These are phyloP conservation scores for Thalia dealbata DNA, from an alignment of 176 grass and related monocot species.

Conservation along the genomic window DNA sequence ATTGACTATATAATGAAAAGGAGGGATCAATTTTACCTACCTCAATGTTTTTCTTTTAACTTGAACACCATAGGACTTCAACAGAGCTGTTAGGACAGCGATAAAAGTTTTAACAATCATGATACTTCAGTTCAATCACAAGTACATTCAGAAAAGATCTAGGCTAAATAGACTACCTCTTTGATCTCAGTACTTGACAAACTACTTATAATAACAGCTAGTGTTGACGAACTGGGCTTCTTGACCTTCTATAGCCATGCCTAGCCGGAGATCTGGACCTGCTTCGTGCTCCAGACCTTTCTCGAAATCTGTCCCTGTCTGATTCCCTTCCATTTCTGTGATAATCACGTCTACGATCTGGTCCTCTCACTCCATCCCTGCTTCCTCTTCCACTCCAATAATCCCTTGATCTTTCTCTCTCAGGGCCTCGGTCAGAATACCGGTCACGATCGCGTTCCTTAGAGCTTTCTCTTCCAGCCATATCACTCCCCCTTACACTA, in stretches of 20 bases:
- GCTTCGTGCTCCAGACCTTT: conserved; percentile 41
- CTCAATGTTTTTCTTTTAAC: conserved; percentile 66
- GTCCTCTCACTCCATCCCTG: conserved; percentile 32
- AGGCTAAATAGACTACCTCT: conserved; percentile 74
- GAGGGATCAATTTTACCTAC: conserved; percentile 58
- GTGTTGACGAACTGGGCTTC: conserved; percentile 50
- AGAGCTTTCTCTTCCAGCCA: conserved; percentile 17
- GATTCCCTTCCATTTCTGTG: conserved; percentile 68
- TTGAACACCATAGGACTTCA: conserved; percentile 50
- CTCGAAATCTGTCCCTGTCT: conserved; percentile 43
- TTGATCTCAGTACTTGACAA: conserved; percentile 45
- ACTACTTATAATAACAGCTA: conserved; percentile 50
- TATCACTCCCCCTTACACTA: conserved; percentile 31
- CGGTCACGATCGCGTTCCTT: conserved; percentile 11
- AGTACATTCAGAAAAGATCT: conserved; percentile 38
- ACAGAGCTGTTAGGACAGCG: conserved; percentile 71
- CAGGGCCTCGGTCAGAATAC: conserved; percentile 34
- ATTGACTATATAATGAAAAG: conserved; percentile 26
- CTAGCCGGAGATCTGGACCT: conserved; percentile 64
- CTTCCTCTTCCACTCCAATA: conserved; percentile 29
- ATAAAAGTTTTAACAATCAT: conserved; percentile 43
- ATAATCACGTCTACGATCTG: conserved; percentile 36
- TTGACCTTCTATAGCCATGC: conserved; percentile 44
- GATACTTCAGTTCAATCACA: conserved; percentile 46
- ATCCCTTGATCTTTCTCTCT: conserved; percentile 50